Percentiles rank a stretch among this genome's conserved stretches.
Evolutionary conservation across 345 rosid genomes (phyloP).

Genomic region (Rhizophora mangle): DNA sequence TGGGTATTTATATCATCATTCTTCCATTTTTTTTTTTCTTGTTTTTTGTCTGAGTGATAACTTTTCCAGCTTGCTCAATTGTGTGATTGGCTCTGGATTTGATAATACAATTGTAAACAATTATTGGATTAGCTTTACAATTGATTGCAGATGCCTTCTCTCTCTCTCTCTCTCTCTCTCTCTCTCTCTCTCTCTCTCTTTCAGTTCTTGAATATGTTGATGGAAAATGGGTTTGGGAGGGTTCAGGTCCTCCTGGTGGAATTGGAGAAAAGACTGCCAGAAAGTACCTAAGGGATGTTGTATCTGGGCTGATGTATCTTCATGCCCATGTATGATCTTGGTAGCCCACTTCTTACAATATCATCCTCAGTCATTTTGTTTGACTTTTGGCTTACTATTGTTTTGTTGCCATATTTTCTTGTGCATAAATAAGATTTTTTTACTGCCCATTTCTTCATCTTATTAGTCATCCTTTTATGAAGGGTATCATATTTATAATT

Average conservation of each 20-base stretch:
- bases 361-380: neutral
- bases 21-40: neutral
- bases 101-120: neutral
- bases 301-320: slow-evolving; percentile 88
- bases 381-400: neutral
- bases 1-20: slow-evolving; percentile 53
- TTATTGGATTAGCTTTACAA: slow-evolving; percentile 4
- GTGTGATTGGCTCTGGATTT: neutral
- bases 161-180: no score
- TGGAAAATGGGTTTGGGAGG: slow-evolving; percentile 74
- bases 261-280: slow-evolving; percentile 76
- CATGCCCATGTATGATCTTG: slow-evolving; percentile 77
- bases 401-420: neutral
- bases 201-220: slow-evolving; percentile 95
- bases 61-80: neutral
- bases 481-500: neutral
- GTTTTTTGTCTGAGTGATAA: neutral
- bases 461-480: neutral
- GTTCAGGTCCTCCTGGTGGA: slow-evolving; percentile 56
- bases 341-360: neutral
- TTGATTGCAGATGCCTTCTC: slow-evolving; percentile 10
- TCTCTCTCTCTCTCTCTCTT: slow-evolving; percentile 3
- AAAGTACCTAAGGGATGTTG: slow-evolving; percentile 79
- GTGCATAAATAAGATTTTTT: neutral
- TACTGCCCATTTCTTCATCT: neutral